Percentiles rank a stretch among this genome's conserved stretches.
Evolutionary conservation across 768 basidiomycete species (phyloP).

Genomic region (Daedaleopsis sinensis): DNA sequence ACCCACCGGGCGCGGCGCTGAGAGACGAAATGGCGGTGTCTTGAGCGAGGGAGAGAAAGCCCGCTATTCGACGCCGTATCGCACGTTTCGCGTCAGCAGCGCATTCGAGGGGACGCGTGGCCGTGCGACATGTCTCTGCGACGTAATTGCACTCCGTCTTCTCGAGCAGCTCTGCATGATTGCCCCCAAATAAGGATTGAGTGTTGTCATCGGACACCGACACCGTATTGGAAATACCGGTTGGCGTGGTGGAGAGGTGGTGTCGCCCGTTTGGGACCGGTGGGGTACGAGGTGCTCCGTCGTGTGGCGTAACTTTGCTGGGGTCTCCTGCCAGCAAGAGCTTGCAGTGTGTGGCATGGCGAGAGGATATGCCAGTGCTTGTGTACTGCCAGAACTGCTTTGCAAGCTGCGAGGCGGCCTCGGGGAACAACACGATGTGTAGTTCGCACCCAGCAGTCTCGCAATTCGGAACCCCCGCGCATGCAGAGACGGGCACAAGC

Average conservation of each 20-base stretch:
- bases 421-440: slow-evolving; percentile 81
- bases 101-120: slow-evolving; percentile 66
- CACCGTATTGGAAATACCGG: too few species aligned
- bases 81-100: slow-evolving; percentile 83
- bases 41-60: slow-evolving; percentile 58
- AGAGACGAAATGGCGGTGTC: slow-evolving; percentile 50
- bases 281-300: slow-evolving; percentile 26
- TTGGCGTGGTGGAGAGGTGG: slow-evolving; percentile 54
- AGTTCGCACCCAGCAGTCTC: slow-evolving; percentile 54
- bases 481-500: slow-evolving; percentile 72
- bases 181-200: too few species aligned
- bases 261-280: slow-evolving; percentile 50
- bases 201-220: too few species aligned
- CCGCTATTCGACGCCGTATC: slow-evolving; percentile 86
- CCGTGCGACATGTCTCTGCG: slow-evolving; percentile 94
- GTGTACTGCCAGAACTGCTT: slow-evolving; percentile 98
- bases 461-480: slow-evolving; percentile 51
- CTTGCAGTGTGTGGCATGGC: slow-evolving; percentile 83
- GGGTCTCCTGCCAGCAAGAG: slow-evolving; percentile 57
- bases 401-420: slow-evolving; percentile 60
- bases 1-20: slow-evolving; percentile 44
- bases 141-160: slow-evolving; percentile 75
- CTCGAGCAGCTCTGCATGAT: slow-evolving; percentile 52
- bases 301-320: slow-evolving; percentile 8
- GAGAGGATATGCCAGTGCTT: slow-evolving; percentile 87